phyloP scores from a whole-genome alignment of 345 rosid species.

The Populus simonii region DNA sequence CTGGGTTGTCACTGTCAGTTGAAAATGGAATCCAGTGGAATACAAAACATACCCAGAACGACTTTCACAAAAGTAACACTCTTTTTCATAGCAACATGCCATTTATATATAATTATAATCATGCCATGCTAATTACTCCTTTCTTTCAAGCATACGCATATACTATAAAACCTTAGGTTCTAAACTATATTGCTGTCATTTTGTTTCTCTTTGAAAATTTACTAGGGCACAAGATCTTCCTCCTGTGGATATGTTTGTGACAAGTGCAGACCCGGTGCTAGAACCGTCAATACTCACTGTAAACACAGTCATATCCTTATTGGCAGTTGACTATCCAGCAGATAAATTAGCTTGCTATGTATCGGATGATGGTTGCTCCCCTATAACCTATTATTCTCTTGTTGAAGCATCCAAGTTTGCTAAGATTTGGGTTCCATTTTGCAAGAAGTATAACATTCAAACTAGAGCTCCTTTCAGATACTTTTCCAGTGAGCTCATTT shows the following conservation, averaged over 20 bases:
- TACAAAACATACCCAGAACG: slow-evolving; percentile 44
- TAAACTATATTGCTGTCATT: background rate
- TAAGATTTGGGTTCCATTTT: slow-evolving; percentile 72
- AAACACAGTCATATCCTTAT: slow-evolving; percentile 49
- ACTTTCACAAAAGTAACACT: slow-evolving; percentile 37
- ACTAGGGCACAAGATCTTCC: slow-evolving; percentile 46
- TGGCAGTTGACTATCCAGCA: slow-evolving; percentile 59
- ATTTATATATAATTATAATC: no score
- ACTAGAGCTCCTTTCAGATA: slow-evolving; percentile 72
- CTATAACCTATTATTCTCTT: slow-evolving; percentile 51
- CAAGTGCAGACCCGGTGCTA: slow-evolving; percentile 46
- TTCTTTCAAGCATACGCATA: background rate
- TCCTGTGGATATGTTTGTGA: slow-evolving; percentile 55
- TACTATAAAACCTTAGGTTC: background rate
- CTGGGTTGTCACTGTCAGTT: slow-evolving; percentile 43
- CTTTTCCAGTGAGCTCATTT: slow-evolving; percentile 18
- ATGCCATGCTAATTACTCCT: no score
- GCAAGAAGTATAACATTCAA: slow-evolving; percentile 39
- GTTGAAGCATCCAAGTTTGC: slow-evolving; percentile 61
- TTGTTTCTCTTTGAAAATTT: background rate
- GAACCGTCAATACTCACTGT: slow-evolving; percentile 48
- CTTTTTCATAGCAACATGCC: background rate
- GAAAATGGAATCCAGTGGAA: slow-evolving; percentile 58
- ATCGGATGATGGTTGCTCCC: slow-evolving; percentile 59
- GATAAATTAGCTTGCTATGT: slow-evolving; percentile 53